Conservation (phyloP, 176 grass and related monocot species). For the Luzula sylvatica region DNA sequence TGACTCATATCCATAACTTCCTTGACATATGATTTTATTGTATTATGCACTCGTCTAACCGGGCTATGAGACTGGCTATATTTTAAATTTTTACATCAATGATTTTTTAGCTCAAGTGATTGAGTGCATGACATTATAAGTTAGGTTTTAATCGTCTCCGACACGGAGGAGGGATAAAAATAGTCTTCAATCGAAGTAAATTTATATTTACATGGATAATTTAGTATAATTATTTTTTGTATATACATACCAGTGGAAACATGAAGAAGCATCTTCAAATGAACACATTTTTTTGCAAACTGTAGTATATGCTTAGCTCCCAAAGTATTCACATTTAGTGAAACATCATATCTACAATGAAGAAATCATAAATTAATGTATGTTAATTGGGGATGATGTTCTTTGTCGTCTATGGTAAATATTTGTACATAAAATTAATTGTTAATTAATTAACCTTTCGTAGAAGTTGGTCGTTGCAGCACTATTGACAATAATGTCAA, state of each 20-base stretch:
- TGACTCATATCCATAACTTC: no score
- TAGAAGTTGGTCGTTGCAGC: constrained; percentile 76
- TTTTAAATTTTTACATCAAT: background rate
- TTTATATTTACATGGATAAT: background rate
- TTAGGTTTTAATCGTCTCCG: no score
- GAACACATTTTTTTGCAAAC: constrained; percentile 55
- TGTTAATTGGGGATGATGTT: background rate
- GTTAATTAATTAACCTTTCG: constrained; percentile 31
- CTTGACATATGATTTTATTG: no score
- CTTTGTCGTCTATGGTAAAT: background rate
- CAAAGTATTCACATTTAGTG: constrained; percentile 37
- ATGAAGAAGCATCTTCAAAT: constrained; percentile 64
- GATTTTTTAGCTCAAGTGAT: no score
- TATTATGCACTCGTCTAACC: no score
- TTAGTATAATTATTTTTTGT: background rate
- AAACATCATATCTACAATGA: constrained; percentile 44
- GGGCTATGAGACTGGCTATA: no score
- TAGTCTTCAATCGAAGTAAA: background rate
- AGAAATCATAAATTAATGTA: background rate
- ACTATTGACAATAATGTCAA: constrained; percentile 60
- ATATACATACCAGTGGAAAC: constrained; percentile 48
- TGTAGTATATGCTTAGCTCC: constrained; percentile 33
- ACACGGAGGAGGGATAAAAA: no score
- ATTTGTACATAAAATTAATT: background rate
- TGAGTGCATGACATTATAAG: no score